phyloP scores from a whole-genome alignment of 352 stramenopile genomes.

The Pseudoperonospora humuli region DNA sequence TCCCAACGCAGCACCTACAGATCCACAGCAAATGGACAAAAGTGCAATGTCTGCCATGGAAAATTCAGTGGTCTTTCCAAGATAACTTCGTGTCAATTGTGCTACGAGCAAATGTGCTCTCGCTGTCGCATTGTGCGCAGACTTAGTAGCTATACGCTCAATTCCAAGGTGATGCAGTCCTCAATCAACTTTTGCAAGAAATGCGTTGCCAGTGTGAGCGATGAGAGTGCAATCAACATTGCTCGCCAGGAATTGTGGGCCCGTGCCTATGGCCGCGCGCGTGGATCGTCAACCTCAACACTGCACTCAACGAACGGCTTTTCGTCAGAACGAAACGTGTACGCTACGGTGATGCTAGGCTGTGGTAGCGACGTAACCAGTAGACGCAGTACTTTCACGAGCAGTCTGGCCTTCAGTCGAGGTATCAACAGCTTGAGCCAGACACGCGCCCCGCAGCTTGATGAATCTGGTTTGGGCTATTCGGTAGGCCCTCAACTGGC shows the following conservation, averaged over 20 bases:
- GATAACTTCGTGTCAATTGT: constrained; percentile 33
- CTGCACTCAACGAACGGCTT: constrained; percentile 20
- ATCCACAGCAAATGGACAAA: constrained; percentile 7
- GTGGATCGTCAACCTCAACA: constrained; percentile 26
- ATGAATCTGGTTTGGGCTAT: constrained; percentile 11
- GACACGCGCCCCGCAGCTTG: constrained; percentile 11
- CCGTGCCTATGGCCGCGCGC: constrained; percentile 22
- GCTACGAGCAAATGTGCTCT: constrained; percentile 32
- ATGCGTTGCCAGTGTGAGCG: constrained; percentile 41
- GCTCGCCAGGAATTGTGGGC: constrained; percentile 49
- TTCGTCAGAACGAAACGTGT: constrained; percentile 36
- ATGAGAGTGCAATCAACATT: constrained; percentile 53
- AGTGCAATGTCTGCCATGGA: constrained; percentile 29
- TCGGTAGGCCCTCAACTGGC: constrained; percentile 27
- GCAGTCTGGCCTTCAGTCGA: constrained; percentile 15
- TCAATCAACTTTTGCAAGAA: constrained; percentile 59
- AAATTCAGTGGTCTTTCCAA: constrained; percentile 29
- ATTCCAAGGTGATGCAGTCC: constrained; percentile 33
- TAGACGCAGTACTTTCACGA: constrained; percentile 13
- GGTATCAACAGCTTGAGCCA: constrained; percentile 15
- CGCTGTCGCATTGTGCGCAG: constrained; percentile 39
- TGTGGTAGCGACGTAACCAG: constrained; percentile 22
- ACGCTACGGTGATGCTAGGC: constrained; percentile 29
- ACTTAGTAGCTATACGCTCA: constrained; percentile 36
- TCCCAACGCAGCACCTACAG: constrained; percentile 24